A percentile compares a stretch with the other conserved stretches of the same genome.
phyloP scores from a whole-genome alignment of 2,329 filamentous ascomycete genomes.

The Didymella arachidicola region DNA sequence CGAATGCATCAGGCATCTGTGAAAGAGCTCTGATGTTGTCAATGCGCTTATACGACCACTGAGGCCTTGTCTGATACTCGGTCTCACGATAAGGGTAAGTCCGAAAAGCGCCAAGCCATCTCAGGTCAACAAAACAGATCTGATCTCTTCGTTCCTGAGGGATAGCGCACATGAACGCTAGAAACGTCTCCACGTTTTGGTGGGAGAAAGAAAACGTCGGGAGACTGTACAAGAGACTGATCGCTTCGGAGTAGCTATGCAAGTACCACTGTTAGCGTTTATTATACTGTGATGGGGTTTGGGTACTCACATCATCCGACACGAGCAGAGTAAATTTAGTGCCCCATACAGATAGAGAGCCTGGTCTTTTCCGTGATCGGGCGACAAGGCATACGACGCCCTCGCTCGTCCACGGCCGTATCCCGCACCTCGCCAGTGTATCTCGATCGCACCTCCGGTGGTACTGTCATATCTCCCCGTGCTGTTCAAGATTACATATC shows the following conservation, averaged over 20 bases:
- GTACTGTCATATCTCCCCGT: neutral
- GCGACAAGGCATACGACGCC: neutral
- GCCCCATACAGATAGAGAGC: neutral
- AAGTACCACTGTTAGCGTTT: neutral
- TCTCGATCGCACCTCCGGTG: neutral
- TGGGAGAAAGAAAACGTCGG: slow-evolving; percentile 1
- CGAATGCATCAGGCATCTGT: neutral
- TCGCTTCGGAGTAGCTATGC: slow-evolving; percentile 4
- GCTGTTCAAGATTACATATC: neutral
- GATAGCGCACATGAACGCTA: neutral
- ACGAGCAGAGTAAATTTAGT: neutral
- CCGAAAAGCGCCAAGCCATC: neutral
- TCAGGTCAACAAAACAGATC: slow-evolving; percentile 1
- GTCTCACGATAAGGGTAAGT: neutral
- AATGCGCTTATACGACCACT: slow-evolving; percentile 12
- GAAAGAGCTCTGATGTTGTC: slow-evolving; percentile 4
- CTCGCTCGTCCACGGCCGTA: slow-evolving; percentile 4
- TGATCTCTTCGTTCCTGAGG: neutral
- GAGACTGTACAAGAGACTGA: slow-evolving; percentile 6
- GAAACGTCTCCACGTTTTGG: slow-evolving; percentile 5
- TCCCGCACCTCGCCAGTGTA: slow-evolving; percentile 3
- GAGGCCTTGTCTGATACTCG: neutral
- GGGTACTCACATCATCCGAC: slow-evolving; percentile 3
- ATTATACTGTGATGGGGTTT: neutral
- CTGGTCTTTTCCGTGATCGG: neutral